Evolutionary conservation across 257 asterid species (phyloP), one percentile per base, ranked within the genome.

Genomic region (Lavandula angustifolia): DNA sequence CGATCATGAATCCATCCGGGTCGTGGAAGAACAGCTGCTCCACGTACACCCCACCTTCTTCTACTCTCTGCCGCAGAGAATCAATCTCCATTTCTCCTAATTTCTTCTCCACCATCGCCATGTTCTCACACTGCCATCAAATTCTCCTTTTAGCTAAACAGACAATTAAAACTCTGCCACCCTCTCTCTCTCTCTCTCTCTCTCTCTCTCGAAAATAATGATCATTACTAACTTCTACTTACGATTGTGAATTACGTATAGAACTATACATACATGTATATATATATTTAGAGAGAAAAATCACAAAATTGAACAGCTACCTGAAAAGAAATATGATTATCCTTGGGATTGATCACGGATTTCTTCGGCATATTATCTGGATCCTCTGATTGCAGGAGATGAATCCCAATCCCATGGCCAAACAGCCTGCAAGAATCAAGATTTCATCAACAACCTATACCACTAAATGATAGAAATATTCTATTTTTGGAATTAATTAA

Each of bases 1-100:
- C 99, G 5, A 89, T 82, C 99, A 92, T 92, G 88, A 92, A 92
- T 0, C 95, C 99, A 32, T 89, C 97, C 0, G 99, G 97, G 31
- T 92, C 99, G 63, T 89, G 99, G 80, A 92, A 92, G 74, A 92
- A 92, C 5, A 92, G 62, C 57, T 92, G 99, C 40, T 92, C 97
- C 13, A 92, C 97, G 74, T 85, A 76, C 14, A 89, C 70, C 4
- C 98, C 97, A 0, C 96, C 97, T 75, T 87, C 99, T 50, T 85
- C 99, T 11, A 92, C 99, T 44, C 82, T 76, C 69, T 85, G 94
- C 77, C 84, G 75, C 72, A 73, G 91, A 71, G 76, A 79, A 51
- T 81, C 52, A 14, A 92, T 92, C 35, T 76, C 94, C 95, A 89
- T 85, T 6, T 89, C 95, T 2, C 64, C 72, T 44, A 92, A 89